Evolutionary conservation across 768 basidiomycete genomes (phyloP).

Genomic region (Trametes coccinea): DNA sequence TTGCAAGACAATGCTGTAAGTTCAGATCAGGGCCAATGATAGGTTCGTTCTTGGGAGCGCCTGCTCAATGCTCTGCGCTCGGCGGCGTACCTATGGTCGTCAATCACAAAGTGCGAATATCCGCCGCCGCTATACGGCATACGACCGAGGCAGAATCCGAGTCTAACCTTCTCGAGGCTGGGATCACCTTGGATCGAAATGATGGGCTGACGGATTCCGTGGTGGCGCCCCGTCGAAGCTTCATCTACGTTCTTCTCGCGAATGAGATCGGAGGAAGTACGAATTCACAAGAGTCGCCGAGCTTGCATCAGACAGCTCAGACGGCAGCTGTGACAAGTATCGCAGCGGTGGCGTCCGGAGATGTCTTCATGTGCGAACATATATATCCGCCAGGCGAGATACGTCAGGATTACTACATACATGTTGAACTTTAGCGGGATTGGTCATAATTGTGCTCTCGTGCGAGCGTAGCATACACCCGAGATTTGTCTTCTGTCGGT

Average conservation of each 20-base stretch:
- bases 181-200: not conserved
- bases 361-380: slow-evolving; percentile 4
- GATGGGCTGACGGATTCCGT: not conserved
- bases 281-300: not conserved
- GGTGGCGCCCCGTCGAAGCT: slow-evolving; percentile 4
- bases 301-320: not conserved
- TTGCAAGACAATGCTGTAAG: not conserved
- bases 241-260: slow-evolving; percentile 9
- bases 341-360: slow-evolving; percentile 3
- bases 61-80: not conserved
- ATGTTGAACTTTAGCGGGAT: not conserved
- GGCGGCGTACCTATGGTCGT: not conserved
- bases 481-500: not conserved
- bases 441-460: not conserved
- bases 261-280: slow-evolving; percentile 8
- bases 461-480: not conserved
- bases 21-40: no score
- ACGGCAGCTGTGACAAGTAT: not conserved
- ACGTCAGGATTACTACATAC: not conserved
- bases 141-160: slow-evolving; percentile 2
- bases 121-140: not conserved
- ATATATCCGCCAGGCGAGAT: not conserved
- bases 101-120: not conserved
- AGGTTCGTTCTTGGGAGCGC: no score
- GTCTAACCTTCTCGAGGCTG: not conserved